These are phyloP conservation scores for Xylaria sp. DNA, from an alignment of 2,329 filamentous ascomycete genomes.

Conservation along the genomic window DNA sequence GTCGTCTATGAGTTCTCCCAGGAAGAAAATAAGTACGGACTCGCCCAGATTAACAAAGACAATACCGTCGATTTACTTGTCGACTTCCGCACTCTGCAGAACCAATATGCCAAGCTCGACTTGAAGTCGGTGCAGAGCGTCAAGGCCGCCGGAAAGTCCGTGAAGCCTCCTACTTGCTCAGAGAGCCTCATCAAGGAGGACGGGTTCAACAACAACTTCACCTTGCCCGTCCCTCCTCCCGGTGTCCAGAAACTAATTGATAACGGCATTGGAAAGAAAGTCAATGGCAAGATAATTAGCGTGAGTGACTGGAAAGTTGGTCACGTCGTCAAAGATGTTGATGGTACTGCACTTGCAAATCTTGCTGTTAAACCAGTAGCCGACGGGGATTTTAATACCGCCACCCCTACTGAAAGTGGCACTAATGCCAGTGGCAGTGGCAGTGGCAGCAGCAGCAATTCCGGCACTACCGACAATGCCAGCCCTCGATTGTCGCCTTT, in stretches of 20 bases:
- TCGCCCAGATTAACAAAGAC: constrained; percentile 66
- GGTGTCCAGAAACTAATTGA: constrained; percentile 76
- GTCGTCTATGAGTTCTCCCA: constrained; percentile 83
- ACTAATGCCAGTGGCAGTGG: too few species aligned
- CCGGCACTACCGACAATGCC: constrained; percentile 21
- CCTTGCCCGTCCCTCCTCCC: constrained; percentile 70
- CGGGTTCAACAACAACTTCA: constrained; percentile 80
- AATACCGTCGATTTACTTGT: constrained; percentile 61
- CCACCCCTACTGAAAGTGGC: constrained; percentile 13
- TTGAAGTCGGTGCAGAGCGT: constrained; percentile 68
- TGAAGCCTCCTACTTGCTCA: constrained; percentile 66
- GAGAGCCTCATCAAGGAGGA: constrained; percentile 68
- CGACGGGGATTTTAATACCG: constrained; percentile 32
- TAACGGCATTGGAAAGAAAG: constrained; percentile 71
- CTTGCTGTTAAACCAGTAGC: constrained; percentile 50
- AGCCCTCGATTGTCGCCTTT: constrained; percentile 22
- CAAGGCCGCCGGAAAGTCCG: constrained; percentile 60
- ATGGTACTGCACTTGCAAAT: constrained; percentile 49
- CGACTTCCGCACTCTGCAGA: constrained; percentile 76
- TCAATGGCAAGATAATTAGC: constrained; percentile 69
- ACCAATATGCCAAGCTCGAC: constrained; percentile 77
- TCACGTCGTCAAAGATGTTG: constrained; percentile 48
- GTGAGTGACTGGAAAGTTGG: constrained; percentile 68
- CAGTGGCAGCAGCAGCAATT: neutral
- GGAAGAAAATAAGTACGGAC: constrained; percentile 69